Conservation (phyloP, 192 early-diverging fungal genomes). For the Chytriomyces confervae region DNA sequence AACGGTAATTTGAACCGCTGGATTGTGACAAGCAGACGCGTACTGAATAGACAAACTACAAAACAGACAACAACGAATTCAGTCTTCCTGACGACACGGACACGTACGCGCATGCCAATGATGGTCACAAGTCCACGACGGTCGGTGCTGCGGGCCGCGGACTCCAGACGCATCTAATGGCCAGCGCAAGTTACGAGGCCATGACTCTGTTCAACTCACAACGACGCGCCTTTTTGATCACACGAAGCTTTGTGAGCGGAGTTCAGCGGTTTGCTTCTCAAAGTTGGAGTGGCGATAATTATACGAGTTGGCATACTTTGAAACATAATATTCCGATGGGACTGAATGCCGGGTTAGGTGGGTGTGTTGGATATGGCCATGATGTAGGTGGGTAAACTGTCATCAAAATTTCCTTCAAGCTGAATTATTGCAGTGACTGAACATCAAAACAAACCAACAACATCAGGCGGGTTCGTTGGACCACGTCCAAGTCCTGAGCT, state of each 20-base stretch:
- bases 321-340: slow-evolving; percentile 71
- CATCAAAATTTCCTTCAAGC: neutral
- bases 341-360: slow-evolving; percentile 51
- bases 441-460: no score
- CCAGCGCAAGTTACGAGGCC: slow-evolving; percentile 62
- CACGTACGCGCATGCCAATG: slow-evolving; percentile 27
- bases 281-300: slow-evolving; percentile 68
- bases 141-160: slow-evolving; percentile 51
- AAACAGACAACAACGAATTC: slow-evolving; percentile 60
- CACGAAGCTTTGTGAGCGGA: slow-evolving; percentile 54
- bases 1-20: slow-evolving; percentile 33
- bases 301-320: slow-evolving; percentile 63
- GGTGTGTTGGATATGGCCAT: slow-evolving; percentile 62
- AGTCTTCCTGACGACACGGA: slow-evolving; percentile 51
- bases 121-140: neutral
- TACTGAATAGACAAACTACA: neutral
- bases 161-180: slow-evolving; percentile 64
- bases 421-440: neutral
- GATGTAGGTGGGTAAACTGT: slow-evolving; percentile 52
- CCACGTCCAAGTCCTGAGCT: slow-evolving; percentile 58
- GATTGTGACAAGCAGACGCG: neutral
- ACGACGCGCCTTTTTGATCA: slow-evolving; percentile 61
- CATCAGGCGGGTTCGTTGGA: slow-evolving; percentile 56
- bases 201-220: slow-evolving; percentile 43
- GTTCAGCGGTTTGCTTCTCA: slow-evolving; percentile 55